phyloP scores from a whole-genome alignment of 257 asterid genomes.

The Verbascum thapsus region DNA sequence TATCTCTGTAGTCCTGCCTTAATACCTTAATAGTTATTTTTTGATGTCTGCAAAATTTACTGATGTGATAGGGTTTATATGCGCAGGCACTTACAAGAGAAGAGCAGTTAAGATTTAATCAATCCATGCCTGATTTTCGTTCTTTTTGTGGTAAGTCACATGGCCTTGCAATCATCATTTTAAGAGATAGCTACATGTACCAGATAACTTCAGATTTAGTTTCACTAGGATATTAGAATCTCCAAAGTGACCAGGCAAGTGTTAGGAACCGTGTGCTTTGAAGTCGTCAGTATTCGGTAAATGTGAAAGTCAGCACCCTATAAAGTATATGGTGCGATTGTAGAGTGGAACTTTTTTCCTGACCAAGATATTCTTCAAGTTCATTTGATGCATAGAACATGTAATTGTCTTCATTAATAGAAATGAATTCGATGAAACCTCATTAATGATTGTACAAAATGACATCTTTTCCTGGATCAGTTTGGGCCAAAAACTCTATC shows the following conservation, averaged over 20 bases:
- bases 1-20: constrained; percentile 12
- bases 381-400: constrained; percentile 20
- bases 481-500: not conserved
- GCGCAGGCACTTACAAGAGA: constrained; percentile 75
- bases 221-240: constrained; percentile 13
- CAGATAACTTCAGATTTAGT: constrained; percentile 16
- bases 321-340: not conserved
- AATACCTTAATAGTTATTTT: constrained; percentile 12
- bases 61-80: constrained; percentile 19
- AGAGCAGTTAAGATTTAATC: constrained; percentile 65
- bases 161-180: constrained; percentile 1
- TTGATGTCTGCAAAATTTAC: constrained; percentile 24
- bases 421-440: not conserved
- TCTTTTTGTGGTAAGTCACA: constrained; percentile 58
- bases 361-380: not conserved
- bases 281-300: constrained; percentile 12
- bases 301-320: not conserved
- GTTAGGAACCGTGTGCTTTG: constrained; percentile 11
- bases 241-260: constrained; percentile 5
- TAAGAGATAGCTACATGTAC: constrained; percentile 9
- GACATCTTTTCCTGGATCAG: not conserved
- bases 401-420: constrained; percentile 13
- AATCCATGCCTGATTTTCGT: constrained; percentile 52
- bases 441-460: not conserved
- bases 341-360: constrained; percentile 1